Conservation (phyloP, 768 basidiomycete genomes). For the Calocybe cyanea region DNA sequence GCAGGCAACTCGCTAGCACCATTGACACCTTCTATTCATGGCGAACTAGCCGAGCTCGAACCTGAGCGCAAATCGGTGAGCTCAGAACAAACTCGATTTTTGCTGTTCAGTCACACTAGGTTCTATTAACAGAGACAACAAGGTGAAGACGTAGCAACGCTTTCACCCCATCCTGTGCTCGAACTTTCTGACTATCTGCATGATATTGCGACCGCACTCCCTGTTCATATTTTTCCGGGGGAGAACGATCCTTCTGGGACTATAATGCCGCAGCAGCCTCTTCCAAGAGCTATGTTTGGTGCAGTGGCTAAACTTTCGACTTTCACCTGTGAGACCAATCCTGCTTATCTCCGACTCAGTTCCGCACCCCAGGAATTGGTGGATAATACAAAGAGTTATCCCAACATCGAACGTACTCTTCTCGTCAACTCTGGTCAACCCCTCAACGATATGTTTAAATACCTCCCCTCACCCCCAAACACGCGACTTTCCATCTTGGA, state of each 20-base stretch:
- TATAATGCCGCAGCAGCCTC: conserved; percentile 89
- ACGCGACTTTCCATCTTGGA: conserved; percentile 74
- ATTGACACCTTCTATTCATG: conserved; percentile 28
- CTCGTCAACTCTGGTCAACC: conserved; percentile 92
- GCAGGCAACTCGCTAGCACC: conserved; percentile 85
- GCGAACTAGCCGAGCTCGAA: conserved; percentile 25
- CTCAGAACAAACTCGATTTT: conserved; percentile 5
- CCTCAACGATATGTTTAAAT: conserved; percentile 93
- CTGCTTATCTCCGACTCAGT: conserved; percentile 72
- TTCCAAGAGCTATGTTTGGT: conserved; percentile 91
- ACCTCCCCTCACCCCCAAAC: conserved; percentile 67
- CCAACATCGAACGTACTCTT: conserved; percentile 47
- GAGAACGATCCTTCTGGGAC: conserved; percentile 82
- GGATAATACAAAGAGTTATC: conserved; percentile 12
- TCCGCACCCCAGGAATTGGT: conserved; percentile 23
- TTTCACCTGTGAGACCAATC: conserved; percentile 85
- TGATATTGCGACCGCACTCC: conserved; percentile 74
- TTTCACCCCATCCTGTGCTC: conserved; percentile 73
- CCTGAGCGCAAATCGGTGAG: conserved; percentile 54
- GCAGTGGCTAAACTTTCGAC: conserved; percentile 51
- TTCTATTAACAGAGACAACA: conserved; percentile 51
- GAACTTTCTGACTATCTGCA: conserved; percentile 65
- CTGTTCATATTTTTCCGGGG: conserved; percentile 88
- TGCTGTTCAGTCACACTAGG: conserved; percentile 7
- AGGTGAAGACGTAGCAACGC: conserved; percentile 59